A percentile compares a stretch with the other conserved stretches of the same genome.
phyloP scores from a whole-genome alignment of 805 yeast genomes.

The Schwanniomyces polymorphus region DNA sequence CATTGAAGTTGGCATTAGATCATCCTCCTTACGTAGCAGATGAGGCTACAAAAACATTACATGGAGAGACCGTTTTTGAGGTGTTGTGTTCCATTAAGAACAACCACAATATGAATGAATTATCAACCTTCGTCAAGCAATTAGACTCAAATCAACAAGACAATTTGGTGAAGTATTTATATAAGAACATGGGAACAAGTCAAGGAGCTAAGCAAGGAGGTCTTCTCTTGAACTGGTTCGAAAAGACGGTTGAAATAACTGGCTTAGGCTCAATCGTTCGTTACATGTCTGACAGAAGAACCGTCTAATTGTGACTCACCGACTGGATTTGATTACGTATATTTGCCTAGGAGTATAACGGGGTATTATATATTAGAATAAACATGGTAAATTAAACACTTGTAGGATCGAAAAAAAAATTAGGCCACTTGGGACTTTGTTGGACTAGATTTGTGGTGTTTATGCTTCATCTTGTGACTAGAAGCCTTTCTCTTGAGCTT shows the following conservation, averaged over 20 bases:
- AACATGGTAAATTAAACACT: background rate
- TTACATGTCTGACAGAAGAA: conserved; percentile 81
- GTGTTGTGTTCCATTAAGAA: conserved; percentile 53
- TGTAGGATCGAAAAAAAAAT: background rate
- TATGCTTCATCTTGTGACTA: background rate
- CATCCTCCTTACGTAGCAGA: conserved; percentile 85
- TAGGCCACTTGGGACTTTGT: background rate
- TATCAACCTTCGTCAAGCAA: conserved; percentile 56
- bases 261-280: conserved; percentile 91
- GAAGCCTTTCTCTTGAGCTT: conserved; percentile 6
- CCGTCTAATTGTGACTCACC: conserved; percentile 43
- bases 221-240: conserved; percentile 85
- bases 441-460: conserved; percentile 1
- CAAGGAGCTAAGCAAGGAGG: conserved; percentile 88
- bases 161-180: conserved; percentile 77
- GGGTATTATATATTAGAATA: conserved; percentile 1
- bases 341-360: background rate
- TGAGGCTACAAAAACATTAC: conserved; percentile 49
- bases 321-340: background rate
- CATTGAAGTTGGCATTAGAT: conserved; percentile 61
- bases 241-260: conserved; percentile 76
- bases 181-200: conserved; percentile 77
- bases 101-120: conserved; percentile 66
- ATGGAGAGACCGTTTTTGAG: conserved; percentile 58
- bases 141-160: conserved; percentile 70